Evolutionary conservation across 73 alveolate genomes (phyloP).

Genomic region (Uronychia setigera): DNA sequence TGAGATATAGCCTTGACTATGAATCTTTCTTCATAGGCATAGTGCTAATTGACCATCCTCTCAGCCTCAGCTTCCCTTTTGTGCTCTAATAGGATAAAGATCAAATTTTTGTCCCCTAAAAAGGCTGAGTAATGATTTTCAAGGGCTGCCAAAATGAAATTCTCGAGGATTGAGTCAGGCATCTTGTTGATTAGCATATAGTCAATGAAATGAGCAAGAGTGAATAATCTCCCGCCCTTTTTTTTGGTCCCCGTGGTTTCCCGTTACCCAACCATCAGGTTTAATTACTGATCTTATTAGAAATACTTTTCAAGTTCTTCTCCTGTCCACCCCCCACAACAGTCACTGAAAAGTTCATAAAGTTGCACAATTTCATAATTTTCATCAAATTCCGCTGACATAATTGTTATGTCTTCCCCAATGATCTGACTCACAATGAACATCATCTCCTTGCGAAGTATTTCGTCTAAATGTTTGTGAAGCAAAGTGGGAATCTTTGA

Average conservation of each 20-base stretch:
- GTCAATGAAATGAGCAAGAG: neutral
- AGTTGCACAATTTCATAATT: neutral
- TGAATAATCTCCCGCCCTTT: neutral
- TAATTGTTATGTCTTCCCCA: neutral
- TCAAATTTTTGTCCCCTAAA: neutral
- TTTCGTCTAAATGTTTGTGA: no score
- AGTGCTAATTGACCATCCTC: neutral
- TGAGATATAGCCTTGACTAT: neutral
- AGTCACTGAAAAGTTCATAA: neutral
- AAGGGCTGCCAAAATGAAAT: neutral
- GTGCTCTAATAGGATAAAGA: neutral
- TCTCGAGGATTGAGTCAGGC: neutral
- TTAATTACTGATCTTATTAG: no score
- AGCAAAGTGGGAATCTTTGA: no score
- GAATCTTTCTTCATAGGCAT: neutral
- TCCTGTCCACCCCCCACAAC: neutral
- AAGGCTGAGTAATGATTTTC: neutral
- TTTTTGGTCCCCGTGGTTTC: no score
- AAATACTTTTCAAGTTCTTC: neutral
- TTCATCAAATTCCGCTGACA: neutral
- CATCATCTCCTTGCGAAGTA: no score
- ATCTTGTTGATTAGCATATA: neutral
- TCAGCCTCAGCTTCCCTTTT: neutral
- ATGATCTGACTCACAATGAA: neutral
- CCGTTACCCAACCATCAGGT: no score